phyloP scores from a whole-genome alignment of 306 rosid species.

The Crataegus laevigata region DNA sequence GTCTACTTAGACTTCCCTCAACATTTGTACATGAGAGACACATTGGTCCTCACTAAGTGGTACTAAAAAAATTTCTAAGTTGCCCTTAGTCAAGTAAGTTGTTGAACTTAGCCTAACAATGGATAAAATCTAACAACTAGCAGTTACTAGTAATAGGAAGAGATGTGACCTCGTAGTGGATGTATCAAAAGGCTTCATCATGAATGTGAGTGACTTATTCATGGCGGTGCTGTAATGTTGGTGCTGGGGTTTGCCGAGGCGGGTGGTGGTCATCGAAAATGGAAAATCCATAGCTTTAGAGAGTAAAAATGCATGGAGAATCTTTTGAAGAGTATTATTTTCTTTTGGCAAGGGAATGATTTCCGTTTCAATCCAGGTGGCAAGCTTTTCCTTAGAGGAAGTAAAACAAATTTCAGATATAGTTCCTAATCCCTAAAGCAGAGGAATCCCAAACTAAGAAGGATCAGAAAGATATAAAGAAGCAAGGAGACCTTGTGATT shows the following conservation, averaged over 20 bases:
- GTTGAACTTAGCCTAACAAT: not conserved
- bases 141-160: not conserved
- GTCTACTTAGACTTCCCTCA: not conserved
- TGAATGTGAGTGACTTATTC: not conserved
- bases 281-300: not conserved
- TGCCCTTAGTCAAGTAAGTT: not conserved
- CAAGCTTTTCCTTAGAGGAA: not conserved
- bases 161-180: not conserved
- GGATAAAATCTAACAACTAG: not conserved
- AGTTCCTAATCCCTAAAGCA: not conserved
- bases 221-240: not conserved
- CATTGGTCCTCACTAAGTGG: not conserved
- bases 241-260: not conserved
- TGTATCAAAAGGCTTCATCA: not conserved
- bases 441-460: not conserved
- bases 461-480: not conserved
- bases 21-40: not conserved
- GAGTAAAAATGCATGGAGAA: not conserved
- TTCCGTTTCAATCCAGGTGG: not conserved
- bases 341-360: not conserved
- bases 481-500: not conserved
- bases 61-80: no score
- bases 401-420: not conserved
- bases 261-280: not conserved
- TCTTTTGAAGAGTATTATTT: not conserved